These are phyloP conservation scores for Hibiscus tridactylites DNA, from an alignment of 345 rosid genomes.

Conservation along the genomic window DNA sequence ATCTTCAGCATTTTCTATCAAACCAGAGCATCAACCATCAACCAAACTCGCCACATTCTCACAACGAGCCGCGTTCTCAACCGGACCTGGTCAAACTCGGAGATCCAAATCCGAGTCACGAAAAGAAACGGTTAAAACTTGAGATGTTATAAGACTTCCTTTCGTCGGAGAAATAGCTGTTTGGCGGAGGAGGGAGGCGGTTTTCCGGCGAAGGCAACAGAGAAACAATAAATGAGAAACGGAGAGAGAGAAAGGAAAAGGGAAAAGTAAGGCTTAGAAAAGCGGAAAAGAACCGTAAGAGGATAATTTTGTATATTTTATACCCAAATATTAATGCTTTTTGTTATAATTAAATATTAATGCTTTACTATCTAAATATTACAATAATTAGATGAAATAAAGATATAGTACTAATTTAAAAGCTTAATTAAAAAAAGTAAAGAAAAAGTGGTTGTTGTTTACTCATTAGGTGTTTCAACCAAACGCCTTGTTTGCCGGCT, in stretches of 20 bases:
- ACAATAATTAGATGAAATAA: neutral
- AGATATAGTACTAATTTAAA: neutral
- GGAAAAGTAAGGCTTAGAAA: slow-evolving; percentile 39
- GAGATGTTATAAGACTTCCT: neutral
- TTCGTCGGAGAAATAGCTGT: slow-evolving; percentile 21
- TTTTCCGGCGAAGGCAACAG: slow-evolving; percentile 36
- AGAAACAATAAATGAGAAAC: slow-evolving; percentile 30
- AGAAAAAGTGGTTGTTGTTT: slow-evolving; percentile 57
- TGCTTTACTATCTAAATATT: slow-evolving; percentile 11
- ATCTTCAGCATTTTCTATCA: slow-evolving; percentile 29
- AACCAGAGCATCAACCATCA: slow-evolving; percentile 24
- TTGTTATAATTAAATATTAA: slow-evolving; percentile 13
- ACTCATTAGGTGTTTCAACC: slow-evolving; percentile 85
- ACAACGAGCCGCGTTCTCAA: slow-evolving; percentile 26
- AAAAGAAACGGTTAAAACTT: slow-evolving; percentile 8
- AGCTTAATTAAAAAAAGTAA: neutral
- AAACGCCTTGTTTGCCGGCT: slow-evolving; percentile 77
- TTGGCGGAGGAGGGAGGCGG: slow-evolving; percentile 19
- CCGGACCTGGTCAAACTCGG: slow-evolving; percentile 35
- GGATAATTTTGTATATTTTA: slow-evolving; percentile 65
- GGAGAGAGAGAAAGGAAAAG: slow-evolving; percentile 24
- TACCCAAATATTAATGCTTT: slow-evolving; percentile 32
- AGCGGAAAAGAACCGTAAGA: slow-evolving; percentile 38
- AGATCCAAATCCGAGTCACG: slow-evolving; percentile 51
- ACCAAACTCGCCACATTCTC: slow-evolving; percentile 63